A percentile compares a stretch with the other conserved stretches of the same genome.
Conservation (phyloP, 805 yeast genomes). For the Saturnispora bothae region DNA sequence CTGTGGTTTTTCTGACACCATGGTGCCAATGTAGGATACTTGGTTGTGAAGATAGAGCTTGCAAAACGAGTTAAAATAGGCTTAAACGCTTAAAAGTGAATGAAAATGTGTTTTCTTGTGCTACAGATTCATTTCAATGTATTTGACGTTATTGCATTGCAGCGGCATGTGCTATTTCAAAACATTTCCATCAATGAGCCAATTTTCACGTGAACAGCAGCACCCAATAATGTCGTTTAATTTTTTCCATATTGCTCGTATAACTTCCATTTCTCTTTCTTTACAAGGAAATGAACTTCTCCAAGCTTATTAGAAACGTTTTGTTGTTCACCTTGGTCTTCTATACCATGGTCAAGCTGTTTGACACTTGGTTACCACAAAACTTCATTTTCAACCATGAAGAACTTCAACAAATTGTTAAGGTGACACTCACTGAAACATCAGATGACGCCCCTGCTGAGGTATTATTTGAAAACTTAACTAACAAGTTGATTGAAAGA, state of each 20-base stretch:
- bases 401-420: slow-evolving; percentile 47
- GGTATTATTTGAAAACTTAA: slow-evolving; percentile 51
- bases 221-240: too few species aligned
- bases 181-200: too few species aligned
- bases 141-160: background rate
- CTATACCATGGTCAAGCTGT: background rate
- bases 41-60: too few species aligned
- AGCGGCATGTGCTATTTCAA: background rate
- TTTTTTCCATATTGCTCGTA: too few species aligned
- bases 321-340: background rate
- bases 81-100: too few species aligned
- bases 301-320: background rate
- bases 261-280: background rate
- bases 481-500: slow-evolving; percentile 42
- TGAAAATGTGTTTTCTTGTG: too few species aligned
- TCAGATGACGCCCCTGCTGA: slow-evolving; percentile 47
- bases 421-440: slow-evolving; percentile 41
- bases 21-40: too few species aligned
- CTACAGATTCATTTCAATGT: too few species aligned
- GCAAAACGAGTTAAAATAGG: too few species aligned
- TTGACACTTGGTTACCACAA: slow-evolving; percentile 52
- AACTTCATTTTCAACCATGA: slow-evolving; percentile 62
- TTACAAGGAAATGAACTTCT: slow-evolving; percentile 1
- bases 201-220: too few species aligned
- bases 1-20: too few species aligned